A percentile compares a stretch with the other conserved stretches of the same genome.
Conservation (phyloP, 306 rosid genomes). For the Hippophae tibetana region DNA sequence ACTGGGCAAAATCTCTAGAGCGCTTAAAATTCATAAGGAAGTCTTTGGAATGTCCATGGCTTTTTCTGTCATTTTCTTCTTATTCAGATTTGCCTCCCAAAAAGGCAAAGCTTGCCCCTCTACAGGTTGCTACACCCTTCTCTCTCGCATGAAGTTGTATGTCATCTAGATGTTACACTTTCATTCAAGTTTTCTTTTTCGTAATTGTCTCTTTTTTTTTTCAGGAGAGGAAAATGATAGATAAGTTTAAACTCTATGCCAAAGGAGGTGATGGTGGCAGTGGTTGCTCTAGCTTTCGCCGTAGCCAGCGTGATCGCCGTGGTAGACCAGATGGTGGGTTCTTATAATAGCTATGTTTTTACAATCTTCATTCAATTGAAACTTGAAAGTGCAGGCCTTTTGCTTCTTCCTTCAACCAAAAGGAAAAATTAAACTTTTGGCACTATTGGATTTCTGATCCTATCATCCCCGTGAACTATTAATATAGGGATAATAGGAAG, state of each 20-base stretch:
- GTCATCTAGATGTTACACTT: neutral
- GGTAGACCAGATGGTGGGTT: slow-evolving; percentile 70
- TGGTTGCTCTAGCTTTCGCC: slow-evolving; percentile 72
- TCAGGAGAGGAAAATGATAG: slow-evolving; percentile 89
- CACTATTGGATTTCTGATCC: neutral
- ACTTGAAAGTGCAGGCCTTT: neutral
- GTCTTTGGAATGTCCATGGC: slow-evolving; percentile 38
- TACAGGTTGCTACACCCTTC: slow-evolving; percentile 45
- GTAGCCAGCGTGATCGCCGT: slow-evolving; percentile 45
- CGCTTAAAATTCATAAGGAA: slow-evolving; percentile 31
- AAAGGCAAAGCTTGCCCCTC: slow-evolving; percentile 74
- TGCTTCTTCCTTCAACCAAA: neutral
- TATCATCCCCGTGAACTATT: no score
- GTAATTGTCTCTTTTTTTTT: neutral
- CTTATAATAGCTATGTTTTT: neutral
- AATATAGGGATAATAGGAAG: no score
- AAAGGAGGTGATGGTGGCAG: slow-evolving; percentile 87
- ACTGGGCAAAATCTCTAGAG: slow-evolving; percentile 28
- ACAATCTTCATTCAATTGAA: neutral
- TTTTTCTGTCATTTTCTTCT: slow-evolving; percentile 24
- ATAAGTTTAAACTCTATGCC: slow-evolving; percentile 57
- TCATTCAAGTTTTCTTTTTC: neutral
- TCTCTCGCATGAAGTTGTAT: neutral
- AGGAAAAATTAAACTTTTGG: neutral
- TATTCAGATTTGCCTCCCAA: slow-evolving; percentile 41